Percentiles rank a stretch among this genome's conserved stretches.
These are phyloP conservation scores for Hawksworthiomyces lignivorus DNA, from an alignment of 2,329 filamentous ascomycete species.

Conservation along the genomic window DNA sequence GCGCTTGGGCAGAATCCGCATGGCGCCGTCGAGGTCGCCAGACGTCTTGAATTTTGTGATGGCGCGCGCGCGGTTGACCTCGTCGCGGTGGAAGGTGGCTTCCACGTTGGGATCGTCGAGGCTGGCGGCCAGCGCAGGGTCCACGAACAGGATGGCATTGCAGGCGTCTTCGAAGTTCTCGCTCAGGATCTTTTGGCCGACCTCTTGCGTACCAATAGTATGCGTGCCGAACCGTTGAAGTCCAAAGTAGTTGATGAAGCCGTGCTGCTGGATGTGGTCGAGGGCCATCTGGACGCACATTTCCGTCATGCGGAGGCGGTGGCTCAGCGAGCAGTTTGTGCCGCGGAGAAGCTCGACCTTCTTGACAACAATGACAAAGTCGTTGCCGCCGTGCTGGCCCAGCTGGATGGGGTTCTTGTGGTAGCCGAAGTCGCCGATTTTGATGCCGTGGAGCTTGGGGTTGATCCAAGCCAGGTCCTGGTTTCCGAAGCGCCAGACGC, in stretches of 20 bases:
- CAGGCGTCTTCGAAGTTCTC: constrained; percentile 76
- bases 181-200: constrained; percentile 78
- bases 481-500: constrained; percentile 44
- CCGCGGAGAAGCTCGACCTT: constrained; percentile 60
- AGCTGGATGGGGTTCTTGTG: constrained; percentile 64
- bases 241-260: constrained; percentile 97
- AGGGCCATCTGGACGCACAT: constrained; percentile 52
- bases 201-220: constrained; percentile 71
- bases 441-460: constrained; percentile 51
- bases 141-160: constrained; percentile 67
- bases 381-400: constrained; percentile 79
- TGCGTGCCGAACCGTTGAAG: constrained; percentile 96
- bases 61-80: constrained; percentile 69
- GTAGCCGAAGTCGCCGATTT: constrained; percentile 77
- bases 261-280: constrained; percentile 59
- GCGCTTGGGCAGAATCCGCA: constrained; percentile 65
- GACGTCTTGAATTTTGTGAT: constrained; percentile 65
- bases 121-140: constrained; percentile 40
- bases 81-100: constrained; percentile 57
- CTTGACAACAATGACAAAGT: constrained; percentile 86
- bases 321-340: constrained; percentile 37
- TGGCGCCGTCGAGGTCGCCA: constrained; percentile 50
- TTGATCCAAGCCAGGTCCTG: constrained; percentile 60
- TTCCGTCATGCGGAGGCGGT: constrained; percentile 35
- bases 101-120: constrained; percentile 40